A percentile compares a stretch with the other conserved stretches of the same genome.
Conservation (phyloP, 345 rosid genomes). For the Bruguiera gymnorhiza region DNA sequence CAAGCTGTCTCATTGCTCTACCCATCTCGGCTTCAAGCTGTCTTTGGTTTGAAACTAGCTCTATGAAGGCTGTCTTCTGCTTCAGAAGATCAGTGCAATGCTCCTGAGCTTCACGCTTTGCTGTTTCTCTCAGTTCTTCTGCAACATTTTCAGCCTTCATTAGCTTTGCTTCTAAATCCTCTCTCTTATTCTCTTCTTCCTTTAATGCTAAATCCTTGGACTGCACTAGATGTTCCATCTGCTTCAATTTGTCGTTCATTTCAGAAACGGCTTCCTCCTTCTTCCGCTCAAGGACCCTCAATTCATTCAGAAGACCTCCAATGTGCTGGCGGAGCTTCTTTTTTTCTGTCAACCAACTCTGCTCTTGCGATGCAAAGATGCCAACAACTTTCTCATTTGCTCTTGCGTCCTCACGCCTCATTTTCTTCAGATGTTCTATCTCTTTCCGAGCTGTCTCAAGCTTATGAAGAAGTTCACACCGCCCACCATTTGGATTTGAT, state of each 20-base stretch:
- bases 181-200: conserved; percentile 50
- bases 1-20: conserved; percentile 63
- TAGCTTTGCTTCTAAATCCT: conserved; percentile 56
- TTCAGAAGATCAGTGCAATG: conserved; percentile 72
- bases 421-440: conserved; percentile 57
- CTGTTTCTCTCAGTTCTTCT: conserved; percentile 55
- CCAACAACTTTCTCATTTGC: conserved; percentile 93
- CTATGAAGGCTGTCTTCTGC: conserved; percentile 87
- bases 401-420: conserved; percentile 72
- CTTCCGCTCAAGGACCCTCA: conserved; percentile 45
- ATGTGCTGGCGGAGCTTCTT: conserved; percentile 52
- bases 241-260: conserved; percentile 48
- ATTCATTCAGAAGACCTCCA: conserved; percentile 57
- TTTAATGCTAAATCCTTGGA: conserved; percentile 54
- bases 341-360: conserved; percentile 74
- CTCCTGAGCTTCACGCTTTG: conserved; percentile 56
- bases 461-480: conserved; percentile 38
- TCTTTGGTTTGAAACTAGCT: conserved; percentile 86
- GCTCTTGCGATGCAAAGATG: conserved; percentile 81
- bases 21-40: conserved; percentile 85
- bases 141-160: conserved; percentile 39
- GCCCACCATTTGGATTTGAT: conserved; percentile 25
- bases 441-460: conserved; percentile 54
- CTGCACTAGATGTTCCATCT: conserved; percentile 47
- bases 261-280: conserved; percentile 45